These are phyloP conservation scores for Cochlearia excelsa DNA, from an alignment of 345 rosid genomes.

Conservation along the genomic window DNA sequence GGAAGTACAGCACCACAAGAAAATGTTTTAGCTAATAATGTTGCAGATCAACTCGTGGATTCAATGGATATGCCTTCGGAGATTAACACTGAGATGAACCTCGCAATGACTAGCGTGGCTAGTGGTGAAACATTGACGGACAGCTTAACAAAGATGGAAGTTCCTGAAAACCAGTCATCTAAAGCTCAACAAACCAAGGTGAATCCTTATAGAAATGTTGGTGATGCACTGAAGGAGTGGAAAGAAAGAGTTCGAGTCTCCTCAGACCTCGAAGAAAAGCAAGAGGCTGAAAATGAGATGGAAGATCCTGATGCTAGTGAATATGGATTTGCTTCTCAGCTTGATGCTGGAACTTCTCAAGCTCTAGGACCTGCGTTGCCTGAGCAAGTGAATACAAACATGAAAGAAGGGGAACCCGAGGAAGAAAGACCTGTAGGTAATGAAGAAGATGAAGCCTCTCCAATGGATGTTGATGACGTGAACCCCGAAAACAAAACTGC, in stretches of 20 bases:
- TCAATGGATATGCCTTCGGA: conserved; percentile 49
- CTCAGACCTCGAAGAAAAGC: conserved; percentile 55
- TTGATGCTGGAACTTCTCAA: conserved; percentile 75
- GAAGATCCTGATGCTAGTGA: conserved; percentile 75
- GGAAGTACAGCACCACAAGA: conserved; percentile 51
- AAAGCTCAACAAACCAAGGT: conserved; percentile 48
- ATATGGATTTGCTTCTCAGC: conserved; percentile 68
- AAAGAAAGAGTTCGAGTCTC: conserved; percentile 80
- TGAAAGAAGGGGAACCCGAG: conserved; percentile 44
- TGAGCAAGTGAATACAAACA: conserved; percentile 65
- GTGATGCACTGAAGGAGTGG: conserved; percentile 91
- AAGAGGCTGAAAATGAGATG: conserved; percentile 49
- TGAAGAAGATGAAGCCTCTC: conserved; percentile 48
- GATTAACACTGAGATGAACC: conserved; percentile 48
- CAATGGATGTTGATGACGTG: conserved; percentile 64
- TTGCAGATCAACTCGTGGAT: conserved; percentile 47
- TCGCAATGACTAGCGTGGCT: conserved; percentile 46
- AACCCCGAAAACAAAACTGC: conserved; percentile 41
- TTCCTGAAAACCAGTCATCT: conserved; percentile 47
- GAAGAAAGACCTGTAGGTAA: conserved; percentile 43
- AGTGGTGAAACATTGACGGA: conserved; percentile 51
- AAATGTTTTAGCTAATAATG: conserved; percentile 41
- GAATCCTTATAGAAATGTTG: conserved; percentile 77
- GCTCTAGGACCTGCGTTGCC: conserved; percentile 84
- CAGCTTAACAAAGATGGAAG: conserved; percentile 40